Conservation (phyloP, 306 rosid species). For the Gillenia trifoliata region DNA sequence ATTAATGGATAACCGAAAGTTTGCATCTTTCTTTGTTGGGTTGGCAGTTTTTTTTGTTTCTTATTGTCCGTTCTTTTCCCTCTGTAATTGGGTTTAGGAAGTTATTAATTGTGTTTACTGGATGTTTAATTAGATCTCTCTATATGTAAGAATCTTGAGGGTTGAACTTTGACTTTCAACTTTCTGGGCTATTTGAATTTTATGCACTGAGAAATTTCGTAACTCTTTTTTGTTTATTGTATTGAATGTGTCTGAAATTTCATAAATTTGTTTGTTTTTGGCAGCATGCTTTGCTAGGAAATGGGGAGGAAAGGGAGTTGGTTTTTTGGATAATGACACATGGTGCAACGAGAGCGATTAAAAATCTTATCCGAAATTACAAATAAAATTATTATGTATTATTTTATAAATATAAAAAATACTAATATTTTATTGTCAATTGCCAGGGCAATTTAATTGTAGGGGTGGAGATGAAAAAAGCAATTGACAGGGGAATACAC, state of each 20-base stretch:
- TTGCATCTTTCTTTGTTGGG: slow-evolving; percentile 7
- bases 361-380: too few species aligned
- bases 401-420: too few species aligned
- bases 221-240: neutral
- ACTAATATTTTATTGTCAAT: too few species aligned
- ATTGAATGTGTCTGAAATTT: slow-evolving; percentile 2
- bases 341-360: too few species aligned
- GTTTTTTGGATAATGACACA: too few species aligned
- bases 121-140: slow-evolving; percentile 15
- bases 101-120: slow-evolving; percentile 10
- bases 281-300: slow-evolving; percentile 30
- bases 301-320: slow-evolving; percentile 95
- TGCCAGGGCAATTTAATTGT: too few species aligned
- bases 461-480: too few species aligned
- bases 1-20: slow-evolving; percentile 11
- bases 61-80: neutral
- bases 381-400: too few species aligned
- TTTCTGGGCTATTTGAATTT: slow-evolving; percentile 11
- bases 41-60: slow-evolving; percentile 6
- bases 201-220: neutral
- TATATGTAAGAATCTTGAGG: neutral
- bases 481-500: too few species aligned
- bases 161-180: slow-evolving; percentile 14
- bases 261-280: slow-evolving; percentile 5
- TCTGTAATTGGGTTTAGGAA: neutral